phyloP scores from a whole-genome alignment of 371 early-diverging fungal species.

The Zychaea mexicana region DNA sequence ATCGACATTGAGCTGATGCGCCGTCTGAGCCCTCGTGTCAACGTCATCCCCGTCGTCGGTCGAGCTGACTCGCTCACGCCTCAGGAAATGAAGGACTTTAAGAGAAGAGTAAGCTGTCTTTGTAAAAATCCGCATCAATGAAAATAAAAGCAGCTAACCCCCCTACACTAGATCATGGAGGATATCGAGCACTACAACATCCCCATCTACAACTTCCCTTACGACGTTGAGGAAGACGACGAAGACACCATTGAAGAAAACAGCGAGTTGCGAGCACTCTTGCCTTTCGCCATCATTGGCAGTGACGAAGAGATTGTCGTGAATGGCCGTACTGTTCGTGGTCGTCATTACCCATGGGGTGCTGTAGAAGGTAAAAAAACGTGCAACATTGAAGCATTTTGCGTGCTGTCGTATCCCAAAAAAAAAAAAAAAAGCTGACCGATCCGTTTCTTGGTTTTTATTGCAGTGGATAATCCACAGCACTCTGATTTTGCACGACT shows the following conservation, averaged over 20 bases:
- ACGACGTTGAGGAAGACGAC: conserved; percentile 79
- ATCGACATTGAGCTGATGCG: conserved; percentile 98
- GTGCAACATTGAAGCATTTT: too few relatives aligned
- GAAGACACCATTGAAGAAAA: conserved; percentile 97
- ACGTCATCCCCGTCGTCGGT: conserved; percentile 93
- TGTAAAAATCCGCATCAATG: background rate
- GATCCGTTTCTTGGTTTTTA: conserved; percentile 1
- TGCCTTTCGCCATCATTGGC: conserved; percentile 98
- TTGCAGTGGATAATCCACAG: conserved; percentile 75
- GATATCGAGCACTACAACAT: conserved; percentile 91
- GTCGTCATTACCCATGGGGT: conserved; percentile 99
- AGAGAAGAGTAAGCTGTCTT: conserved; percentile 67
- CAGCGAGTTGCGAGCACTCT: conserved; percentile 84
- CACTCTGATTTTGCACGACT: conserved; percentile 98
- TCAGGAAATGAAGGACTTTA: conserved; percentile 77
- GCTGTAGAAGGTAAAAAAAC: conserved; percentile 77
- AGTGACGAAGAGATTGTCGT: conserved; percentile 89
- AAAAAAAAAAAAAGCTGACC: background rate
- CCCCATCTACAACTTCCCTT: conserved; percentile 88
- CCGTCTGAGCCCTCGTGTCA: conserved; percentile 87
- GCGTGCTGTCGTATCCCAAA: background rate
- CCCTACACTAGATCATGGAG: conserved; percentile 74
- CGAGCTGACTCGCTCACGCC: conserved; percentile 80
- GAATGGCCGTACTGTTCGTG: conserved; percentile 81
- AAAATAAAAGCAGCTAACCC: background rate